Evolutionary conservation across 805 yeast species (phyloP).

Genomic region (Groenewaldozyma tartarivorans): DNA sequence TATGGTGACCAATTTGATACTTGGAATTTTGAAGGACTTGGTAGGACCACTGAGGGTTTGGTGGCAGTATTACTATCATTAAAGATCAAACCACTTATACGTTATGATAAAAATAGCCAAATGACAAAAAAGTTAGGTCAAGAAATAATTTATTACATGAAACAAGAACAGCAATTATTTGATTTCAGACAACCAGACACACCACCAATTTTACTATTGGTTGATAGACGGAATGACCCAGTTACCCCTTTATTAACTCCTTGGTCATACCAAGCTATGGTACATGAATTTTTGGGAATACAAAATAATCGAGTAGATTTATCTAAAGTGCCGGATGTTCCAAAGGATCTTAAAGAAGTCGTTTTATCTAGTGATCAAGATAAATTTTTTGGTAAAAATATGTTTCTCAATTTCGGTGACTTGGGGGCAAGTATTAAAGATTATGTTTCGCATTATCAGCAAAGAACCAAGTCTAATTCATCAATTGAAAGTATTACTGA

Average conservation of each 20-base stretch:
- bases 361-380: slow-evolving; percentile 64
- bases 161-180: slow-evolving; percentile 43
- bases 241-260: slow-evolving; percentile 86
- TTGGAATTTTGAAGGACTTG: slow-evolving; percentile 41
- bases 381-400: slow-evolving; percentile 64
- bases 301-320: slow-evolving; percentile 70
- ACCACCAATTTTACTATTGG: slow-evolving; percentile 61
- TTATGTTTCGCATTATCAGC: slow-evolving; percentile 74
- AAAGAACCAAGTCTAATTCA: slow-evolving; percentile 64
- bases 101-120: slow-evolving; percentile 63
- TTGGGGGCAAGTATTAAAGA: slow-evolving; percentile 76
- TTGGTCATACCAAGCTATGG: slow-evolving; percentile 98
- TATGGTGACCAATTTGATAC: slow-evolving; percentile 28
- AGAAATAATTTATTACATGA: slow-evolving; percentile 37
- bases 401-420: slow-evolving; percentile 91
- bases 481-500: slow-evolving; percentile 75
- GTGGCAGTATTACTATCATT: slow-evolving; percentile 58
- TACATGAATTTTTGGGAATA: slow-evolving; percentile 83
- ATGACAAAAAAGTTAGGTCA: slow-evolving; percentile 60
- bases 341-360: slow-evolving; percentile 53
- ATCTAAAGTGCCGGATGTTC: slow-evolving; percentile 42
- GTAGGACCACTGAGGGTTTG: slow-evolving; percentile 35
- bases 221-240: slow-evolving; percentile 87
- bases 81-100: slow-evolving; percentile 67
- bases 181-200: slow-evolving; percentile 56